Evolutionary conservation across 148 eudicot genomes (phyloP).

Genomic region (Persicaria maculosa): DNA sequence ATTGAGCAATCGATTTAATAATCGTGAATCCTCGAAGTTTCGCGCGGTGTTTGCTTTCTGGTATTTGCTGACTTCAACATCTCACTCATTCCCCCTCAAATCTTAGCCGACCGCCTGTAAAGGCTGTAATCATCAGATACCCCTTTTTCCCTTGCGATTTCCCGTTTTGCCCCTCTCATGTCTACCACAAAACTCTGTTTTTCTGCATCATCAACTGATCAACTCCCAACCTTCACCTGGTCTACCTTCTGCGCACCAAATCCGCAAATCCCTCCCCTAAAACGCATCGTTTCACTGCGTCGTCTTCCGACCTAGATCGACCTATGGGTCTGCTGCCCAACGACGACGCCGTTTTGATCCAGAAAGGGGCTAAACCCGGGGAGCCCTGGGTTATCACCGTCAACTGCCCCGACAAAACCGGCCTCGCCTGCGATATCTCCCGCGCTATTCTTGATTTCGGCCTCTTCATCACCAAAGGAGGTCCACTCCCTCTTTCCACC

Average conservation of each 20-base stretch:
- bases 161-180: no score
- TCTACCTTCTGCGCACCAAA: no score
- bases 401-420: slow-evolving; percentile 73
- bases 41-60: no score
- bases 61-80: no score
- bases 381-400: slow-evolving; percentile 70
- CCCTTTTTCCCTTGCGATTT: no score
- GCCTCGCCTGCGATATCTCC: slow-evolving; percentile 69
- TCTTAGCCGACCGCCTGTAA: no score
- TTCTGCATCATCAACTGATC: background rate
- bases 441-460: slow-evolving; percentile 71
- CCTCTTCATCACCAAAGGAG: slow-evolving; percentile 58
- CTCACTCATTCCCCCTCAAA: no score
- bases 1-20: no score
- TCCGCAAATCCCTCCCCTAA: background rate
- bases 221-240: background rate
- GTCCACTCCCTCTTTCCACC: slow-evolving; percentile 17
- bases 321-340: slow-evolving; percentile 18
- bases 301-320: background rate
- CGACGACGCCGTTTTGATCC: slow-evolving; percentile 57
- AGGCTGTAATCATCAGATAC: no score
- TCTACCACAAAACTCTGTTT: no score
- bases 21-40: no score
- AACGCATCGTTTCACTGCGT: background rate
- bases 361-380: slow-evolving; percentile 46